phyloP scores from a whole-genome alignment of 2,329 filamentous ascomycete genomes.

The Aspergillus niger region DNA sequence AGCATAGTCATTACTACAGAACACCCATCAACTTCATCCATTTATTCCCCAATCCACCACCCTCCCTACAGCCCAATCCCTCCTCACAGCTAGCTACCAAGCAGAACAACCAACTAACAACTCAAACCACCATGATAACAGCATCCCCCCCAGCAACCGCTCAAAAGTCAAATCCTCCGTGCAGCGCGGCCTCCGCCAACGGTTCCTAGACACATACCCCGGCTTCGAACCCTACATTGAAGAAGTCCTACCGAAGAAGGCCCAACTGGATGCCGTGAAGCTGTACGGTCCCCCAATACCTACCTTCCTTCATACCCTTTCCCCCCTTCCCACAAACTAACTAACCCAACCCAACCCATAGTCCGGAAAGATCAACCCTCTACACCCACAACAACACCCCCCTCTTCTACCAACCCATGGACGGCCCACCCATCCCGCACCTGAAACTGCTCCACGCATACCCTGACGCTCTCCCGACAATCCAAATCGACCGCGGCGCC shows the following conservation, averaged over 20 bases:
- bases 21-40: no score
- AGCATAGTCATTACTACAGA: no score
- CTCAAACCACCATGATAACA: conserved; percentile 39
- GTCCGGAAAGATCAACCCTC: conserved; percentile 80
- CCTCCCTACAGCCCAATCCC: neutral
- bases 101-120: conserved; percentile 16
- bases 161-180: conserved; percentile 97
- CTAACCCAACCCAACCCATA: no score
- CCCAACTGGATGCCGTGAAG: conserved; percentile 86
- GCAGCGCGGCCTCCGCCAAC: conserved; percentile 80
- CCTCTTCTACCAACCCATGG: conserved; percentile 87
- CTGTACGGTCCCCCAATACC: conserved; percentile 51
- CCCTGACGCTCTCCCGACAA: conserved; percentile 76
- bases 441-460: conserved; percentile 87
- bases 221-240: conserved; percentile 85
- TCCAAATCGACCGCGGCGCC: conserved; percentile 91
- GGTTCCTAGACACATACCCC: conserved; percentile 82
- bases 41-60: neutral
- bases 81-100: conserved; percentile 11
- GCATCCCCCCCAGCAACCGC: conserved; percentile 75
- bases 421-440: conserved; percentile 79
- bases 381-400: conserved; percentile 78
- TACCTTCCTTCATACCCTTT: neutral
- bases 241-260: conserved; percentile 92
- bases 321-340: no score